Evolutionary conservation across 148 eudicot species (phyloP).

Genomic region (Chenopodium album): DNA sequence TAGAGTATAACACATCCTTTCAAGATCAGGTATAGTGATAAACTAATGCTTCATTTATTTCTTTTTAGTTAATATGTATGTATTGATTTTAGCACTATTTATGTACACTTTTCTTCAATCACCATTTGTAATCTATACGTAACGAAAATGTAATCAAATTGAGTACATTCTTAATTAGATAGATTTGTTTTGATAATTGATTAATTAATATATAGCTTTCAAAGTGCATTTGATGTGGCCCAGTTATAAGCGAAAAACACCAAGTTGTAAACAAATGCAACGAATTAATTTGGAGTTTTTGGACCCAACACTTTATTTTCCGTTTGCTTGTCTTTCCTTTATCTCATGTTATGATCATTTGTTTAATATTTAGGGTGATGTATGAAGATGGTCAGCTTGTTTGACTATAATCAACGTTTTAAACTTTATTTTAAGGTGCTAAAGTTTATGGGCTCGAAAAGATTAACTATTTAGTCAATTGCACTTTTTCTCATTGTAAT

Average conservation of each 20-base stretch:
- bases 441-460: constrained; percentile 38
- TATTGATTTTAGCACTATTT: no score
- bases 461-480: constrained; percentile 16
- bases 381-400: constrained; percentile 19
- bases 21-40: no score
- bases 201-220: not conserved
- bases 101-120: no score
- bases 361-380: constrained; percentile 2
- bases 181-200: no score
- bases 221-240: constrained; percentile 25
- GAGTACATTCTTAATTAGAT: no score
- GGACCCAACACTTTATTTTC: constrained; percentile 1
- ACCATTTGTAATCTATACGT: no score
- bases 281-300: constrained; percentile 7
- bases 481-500: constrained; percentile 11
- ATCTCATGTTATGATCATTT: not conserved
- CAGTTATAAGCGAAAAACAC: constrained; percentile 14
- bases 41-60: no score
- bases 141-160: no score
- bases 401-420: constrained; percentile 19
- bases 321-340: not conserved
- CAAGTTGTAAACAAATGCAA: constrained; percentile 8
- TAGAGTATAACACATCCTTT: no score
- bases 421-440: not conserved
- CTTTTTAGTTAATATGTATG: no score